Base-by-base conservation (phyloP, 148 eudicot genomes). In the Rhododendron williamsianum region DNA sequence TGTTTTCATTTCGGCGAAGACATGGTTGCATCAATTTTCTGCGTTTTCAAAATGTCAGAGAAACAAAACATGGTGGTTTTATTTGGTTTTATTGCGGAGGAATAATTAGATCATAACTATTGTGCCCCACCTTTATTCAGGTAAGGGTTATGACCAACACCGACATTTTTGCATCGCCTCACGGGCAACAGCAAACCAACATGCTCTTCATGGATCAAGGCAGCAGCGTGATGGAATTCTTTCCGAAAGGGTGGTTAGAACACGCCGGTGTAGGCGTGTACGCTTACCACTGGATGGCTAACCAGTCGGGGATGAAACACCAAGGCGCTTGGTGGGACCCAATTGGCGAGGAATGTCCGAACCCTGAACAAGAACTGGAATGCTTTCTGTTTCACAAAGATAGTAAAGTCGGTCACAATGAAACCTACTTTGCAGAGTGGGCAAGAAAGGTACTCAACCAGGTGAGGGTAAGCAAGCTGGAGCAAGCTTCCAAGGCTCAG, bases 211-310 rank as follows among this genome's bases (percentile, higher is more conserved):
- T 92, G 93, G 92, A 92, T 35, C 80, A 87, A 2, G 85, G 83
- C 83, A 92, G 93, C 81, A 87, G 90, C 35, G 86, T 90, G 25
- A 89, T 92, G 93, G 92, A 92, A 73, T 89, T 92, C 80, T 90
- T 89, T 84, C 93, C 92, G 5, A 92, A 89, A 65, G 93, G 93
- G 33, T 92, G 92, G 92, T 85, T 85, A 30, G 88, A 89, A 60
- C 85, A 67, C 0, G 93, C 92, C 0, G 93, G 92, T 0, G 12
- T 23, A 4, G 90, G 92, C 18, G 89, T 89, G 78, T 89, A 90
- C 51, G 92, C 76, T 27, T 69, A 85, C 89, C 90, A 87, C 74
- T 90, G 90, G 92, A 63, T 92, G 85, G 93, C 91, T 5, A 46
- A 63, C 71, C 87, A 85, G 84, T 81, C 89, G 0, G 91, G 92